phyloP scores from a whole-genome alignment of 495 filamentous ascomycete genomes.

The Talaromyces adpressus region DNA sequence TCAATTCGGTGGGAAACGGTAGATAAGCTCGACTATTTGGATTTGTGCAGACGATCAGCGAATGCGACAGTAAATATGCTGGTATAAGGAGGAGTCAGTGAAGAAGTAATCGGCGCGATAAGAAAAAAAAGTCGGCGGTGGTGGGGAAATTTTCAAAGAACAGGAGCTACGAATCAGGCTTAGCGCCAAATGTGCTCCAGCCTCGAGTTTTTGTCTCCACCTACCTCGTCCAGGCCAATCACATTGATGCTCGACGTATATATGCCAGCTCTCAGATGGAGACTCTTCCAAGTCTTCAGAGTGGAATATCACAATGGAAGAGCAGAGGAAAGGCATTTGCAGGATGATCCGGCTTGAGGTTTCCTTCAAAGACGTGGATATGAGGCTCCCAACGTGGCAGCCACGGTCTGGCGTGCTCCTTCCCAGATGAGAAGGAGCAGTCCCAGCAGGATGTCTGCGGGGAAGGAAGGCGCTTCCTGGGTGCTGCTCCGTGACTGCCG shows the following conservation, averaged over 20 bases:
- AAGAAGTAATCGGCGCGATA: neutral
- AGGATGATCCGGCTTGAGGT: neutral
- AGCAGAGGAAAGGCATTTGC: neutral
- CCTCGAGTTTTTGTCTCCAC: neutral
- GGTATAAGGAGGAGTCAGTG: neutral
- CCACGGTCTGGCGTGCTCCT: neutral
- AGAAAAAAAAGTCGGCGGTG: conserved; percentile 4
- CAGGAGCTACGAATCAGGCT: conserved; percentile 1
- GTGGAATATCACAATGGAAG: too few species aligned
- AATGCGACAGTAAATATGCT: neutral
- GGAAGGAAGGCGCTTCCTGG: neutral
- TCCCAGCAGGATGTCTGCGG: neutral
- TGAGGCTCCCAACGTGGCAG: neutral
- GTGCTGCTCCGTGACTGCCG: neutral
- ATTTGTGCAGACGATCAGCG: neutral
- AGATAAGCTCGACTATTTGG: neutral
- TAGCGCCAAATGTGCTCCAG: neutral
- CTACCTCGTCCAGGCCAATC: neutral
- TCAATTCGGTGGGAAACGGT: neutral
- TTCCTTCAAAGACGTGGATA: neutral
- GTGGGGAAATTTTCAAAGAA: conserved; percentile 7
- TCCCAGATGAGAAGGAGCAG: neutral
- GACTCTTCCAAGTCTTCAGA: neutral
- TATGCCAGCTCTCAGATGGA: neutral
- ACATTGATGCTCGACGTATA: neutral